Base-by-base conservation (phyloP, 306 rosid genomes). In the Fagus crenata region DNA sequence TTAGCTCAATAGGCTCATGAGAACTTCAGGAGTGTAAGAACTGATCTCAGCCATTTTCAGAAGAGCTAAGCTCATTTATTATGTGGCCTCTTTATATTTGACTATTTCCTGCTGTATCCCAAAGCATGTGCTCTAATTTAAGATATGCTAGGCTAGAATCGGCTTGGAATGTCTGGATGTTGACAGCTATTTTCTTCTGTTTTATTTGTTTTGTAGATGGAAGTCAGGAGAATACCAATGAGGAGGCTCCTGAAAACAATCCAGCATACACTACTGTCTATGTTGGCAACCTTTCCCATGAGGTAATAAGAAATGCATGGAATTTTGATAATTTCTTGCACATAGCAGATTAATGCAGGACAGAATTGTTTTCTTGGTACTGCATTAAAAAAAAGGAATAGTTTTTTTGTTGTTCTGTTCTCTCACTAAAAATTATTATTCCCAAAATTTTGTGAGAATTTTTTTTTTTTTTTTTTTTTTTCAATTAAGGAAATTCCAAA, bases 231-330 rank as follows among this genome's bases (percentile, higher is more conserved):
- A 78, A 73, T 61, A 71, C 58, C 80, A 87, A 73, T 65, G 91
- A 87, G 75, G 90, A 87, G 76, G 82, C 89, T 73, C 91, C 91
- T 76, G 91, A 85, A 81, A 85, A 85, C 81, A 83, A 84, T 71
- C 86, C 83, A 49, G 82, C 82, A 43, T 85, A 81, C 79, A 87
- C 91, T 53, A 87, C 91, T 12, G 91, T 87, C 79, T 87, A 87
- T 81, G 91, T 87, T 14, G 91, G 91, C 84, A 87, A 83, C 84
- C 89, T 87, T 81, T 87, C 91, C 73, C 91, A 83, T 73, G 91
- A 87, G 79, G 91, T 85, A 83, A 78, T 82, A 70, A 56, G 73
- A 69, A 35, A 78, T 72, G 71, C 59, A 61, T 74, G 73, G 65
- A 78, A 28, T 49, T 74, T 56, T 78, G 51, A 40, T 81, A 54